These are phyloP conservation scores for Ustilago crameri DNA, from an alignment of 1,284 basidiomycete species.

Conservation along the genomic window DNA sequence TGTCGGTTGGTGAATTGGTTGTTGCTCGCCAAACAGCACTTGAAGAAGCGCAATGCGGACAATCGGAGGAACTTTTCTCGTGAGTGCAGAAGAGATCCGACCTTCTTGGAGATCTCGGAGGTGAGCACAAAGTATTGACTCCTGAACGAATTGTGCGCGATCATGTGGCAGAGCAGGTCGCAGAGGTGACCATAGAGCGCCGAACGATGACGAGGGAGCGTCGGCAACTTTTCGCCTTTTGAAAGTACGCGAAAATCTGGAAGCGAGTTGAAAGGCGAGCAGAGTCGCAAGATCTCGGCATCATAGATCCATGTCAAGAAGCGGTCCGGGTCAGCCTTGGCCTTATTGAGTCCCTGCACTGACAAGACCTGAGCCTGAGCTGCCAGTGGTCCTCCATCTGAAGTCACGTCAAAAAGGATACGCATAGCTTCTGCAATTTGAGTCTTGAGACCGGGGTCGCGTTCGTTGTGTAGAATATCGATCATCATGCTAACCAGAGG, in stretches of 20 bases:
- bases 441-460: constrained; percentile 87
- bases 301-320: constrained; percentile 93
- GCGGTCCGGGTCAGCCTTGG: constrained; percentile 84
- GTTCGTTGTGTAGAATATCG: constrained; percentile 76
- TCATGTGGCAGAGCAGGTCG: constrained; percentile 89
- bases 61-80: constrained; percentile 84
- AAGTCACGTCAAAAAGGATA: constrained; percentile 77
- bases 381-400: constrained; percentile 64
- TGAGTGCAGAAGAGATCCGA: constrained; percentile 73
- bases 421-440: constrained; percentile 90
- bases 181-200: constrained; percentile 71
- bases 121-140: constrained; percentile 86
- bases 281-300: constrained; percentile 78
- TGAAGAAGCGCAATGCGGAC: constrained; percentile 82
- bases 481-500: constrained; percentile 69
- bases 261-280: constrained; percentile 81
- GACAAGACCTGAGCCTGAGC: constrained; percentile 68
- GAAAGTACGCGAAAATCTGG: constrained; percentile 74
- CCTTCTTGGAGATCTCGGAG: constrained; percentile 56
- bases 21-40: constrained; percentile 82
- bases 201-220: constrained; percentile 30
- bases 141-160: constrained; percentile 82
- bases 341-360: constrained; percentile 67
- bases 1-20: constrained; percentile 87
- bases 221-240: constrained; percentile 36